Evolutionary conservation across 2,329 filamentous ascomycete genomes (phyloP).

Genomic region (Diaporthe sp.): DNA sequence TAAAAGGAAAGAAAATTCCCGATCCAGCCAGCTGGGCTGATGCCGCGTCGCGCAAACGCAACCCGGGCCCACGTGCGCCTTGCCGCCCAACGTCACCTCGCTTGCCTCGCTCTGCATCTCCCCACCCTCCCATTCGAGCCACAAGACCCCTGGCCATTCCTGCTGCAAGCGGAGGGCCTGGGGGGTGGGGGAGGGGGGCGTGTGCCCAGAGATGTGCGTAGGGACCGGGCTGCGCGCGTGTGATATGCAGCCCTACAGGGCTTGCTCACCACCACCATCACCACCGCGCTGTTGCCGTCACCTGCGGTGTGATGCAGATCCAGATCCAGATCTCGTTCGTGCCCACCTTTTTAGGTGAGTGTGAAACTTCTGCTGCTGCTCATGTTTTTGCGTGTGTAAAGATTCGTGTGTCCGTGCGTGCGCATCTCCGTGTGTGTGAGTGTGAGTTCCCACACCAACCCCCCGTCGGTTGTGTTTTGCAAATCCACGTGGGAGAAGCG

Average conservation of each 20-base stretch:
- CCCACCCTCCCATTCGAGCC: conserved; percentile 6
- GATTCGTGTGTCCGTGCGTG: not conserved
- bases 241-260: conserved; percentile 41
- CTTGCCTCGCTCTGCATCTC: conserved; percentile 26
- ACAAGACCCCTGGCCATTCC: conserved; percentile 27
- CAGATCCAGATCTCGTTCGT: conserved; percentile 35
- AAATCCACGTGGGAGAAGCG: conserved; percentile 11
- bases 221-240: conserved; percentile 8
- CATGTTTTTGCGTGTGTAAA: not conserved
- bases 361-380: conserved; percentile 27
- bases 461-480: conserved; percentile 27
- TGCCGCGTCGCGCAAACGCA: conserved; percentile 24
- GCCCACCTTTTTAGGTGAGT: not conserved
- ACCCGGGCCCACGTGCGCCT: conserved; percentile 31
- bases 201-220: conserved; percentile 31
- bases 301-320: conserved; percentile 31
- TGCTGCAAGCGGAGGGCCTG: conserved; percentile 33
- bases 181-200: conserved; percentile 34
- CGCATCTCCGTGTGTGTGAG: not conserved
- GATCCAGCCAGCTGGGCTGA: conserved; percentile 27
- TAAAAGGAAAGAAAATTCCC: conserved; percentile 25
- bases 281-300: not conserved
- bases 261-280: conserved; percentile 19
- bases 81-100: conserved; percentile 41
- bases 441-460: not conserved